Conservation (phyloP, 2,329 filamentous ascomycete species). For the Botryotinia convoluta region DNA sequence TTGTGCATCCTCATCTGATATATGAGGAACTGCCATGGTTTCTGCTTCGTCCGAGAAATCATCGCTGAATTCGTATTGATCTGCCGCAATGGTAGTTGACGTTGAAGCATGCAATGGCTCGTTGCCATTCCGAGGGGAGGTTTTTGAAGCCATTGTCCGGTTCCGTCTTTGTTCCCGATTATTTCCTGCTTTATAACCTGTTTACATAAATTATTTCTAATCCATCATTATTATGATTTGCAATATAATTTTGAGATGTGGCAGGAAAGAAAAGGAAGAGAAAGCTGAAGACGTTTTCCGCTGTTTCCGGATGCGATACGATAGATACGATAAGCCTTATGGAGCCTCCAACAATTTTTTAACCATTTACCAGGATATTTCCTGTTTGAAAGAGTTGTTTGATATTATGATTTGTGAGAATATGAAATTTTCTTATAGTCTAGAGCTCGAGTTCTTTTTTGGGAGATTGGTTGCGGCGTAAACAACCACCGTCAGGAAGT, state of each 20-base stretch:
- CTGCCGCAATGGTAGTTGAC: slow-evolving; percentile 19
- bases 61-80: slow-evolving; percentile 21
- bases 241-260: neutral
- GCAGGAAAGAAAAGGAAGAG: neutral
- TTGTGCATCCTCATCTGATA: slow-evolving; percentile 52
- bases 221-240: neutral
- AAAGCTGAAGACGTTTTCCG: slow-evolving; percentile 8
- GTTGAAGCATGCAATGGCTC: neutral
- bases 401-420: neutral
- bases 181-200: slow-evolving; percentile 1
- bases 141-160: slow-evolving; percentile 13
- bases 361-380: slow-evolving; percentile 1
- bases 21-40: slow-evolving; percentile 27
- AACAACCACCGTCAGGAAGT: neutral
- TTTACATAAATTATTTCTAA: neutral
- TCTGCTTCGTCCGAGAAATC: slow-evolving; percentile 29
- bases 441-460: neutral
- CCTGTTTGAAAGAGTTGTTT: neutral
- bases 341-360: neutral
- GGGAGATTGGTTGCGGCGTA: neutral
- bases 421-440: neutral
- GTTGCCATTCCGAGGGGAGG: neutral
- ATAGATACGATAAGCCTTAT: slow-evolving; percentile 13
- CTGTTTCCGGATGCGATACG: slow-evolving; percentile 12
- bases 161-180: slow-evolving; percentile 16